Evolutionary conservation across 257 asterid genomes (phyloP), one percentile per base, ranked within the genome.

Genomic region (Jacaranda copaia): DNA sequence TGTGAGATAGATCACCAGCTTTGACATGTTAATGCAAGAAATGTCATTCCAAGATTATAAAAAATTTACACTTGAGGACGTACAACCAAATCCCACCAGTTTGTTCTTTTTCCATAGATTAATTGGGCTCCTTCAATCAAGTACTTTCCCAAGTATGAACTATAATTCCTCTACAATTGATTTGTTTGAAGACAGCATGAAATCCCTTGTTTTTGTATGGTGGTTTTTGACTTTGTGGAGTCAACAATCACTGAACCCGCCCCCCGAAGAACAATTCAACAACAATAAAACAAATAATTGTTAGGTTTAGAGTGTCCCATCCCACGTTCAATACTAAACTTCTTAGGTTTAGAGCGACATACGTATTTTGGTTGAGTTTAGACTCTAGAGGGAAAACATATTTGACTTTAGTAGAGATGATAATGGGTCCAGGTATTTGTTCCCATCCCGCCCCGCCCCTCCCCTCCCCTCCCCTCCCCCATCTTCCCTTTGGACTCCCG

Each of bases 231-330:
- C 63, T 49, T 70, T 32, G 75, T 5, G 15, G 53, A 42, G 53
- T 3, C 13, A 11, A 10, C 55, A 12, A 11, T 67, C 57, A 45
- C 40, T 49, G 1, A 49, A 20, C 3, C 45, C 4, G 18, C 35
- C 35, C 75, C 53, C 64, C 52, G 10, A 52, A 70, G 64, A 70
- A 70, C 35, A 36, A 32, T 52, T 70, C 75, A 70, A 51, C 13
- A 25, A 25, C 2, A 25, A 25, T 25, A 25, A 25, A 25, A 25
- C 32, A 25, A 25, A 25, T 25, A 25, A 1, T 25, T 25, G 32
- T 25, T 25, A 25, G 32, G 32, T 25, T 25, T 25, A 25, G 32
- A 25, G 32, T 2, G 32, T 25, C 32, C 32, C 32, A 25, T 25
- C 32, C 32, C 32, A 25, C 32, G 32, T 25, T 25, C 32, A 25